phyloP scores from a whole-genome alignment of 352 stramenopile genomes.

The Globisporangium megalacanthum region DNA sequence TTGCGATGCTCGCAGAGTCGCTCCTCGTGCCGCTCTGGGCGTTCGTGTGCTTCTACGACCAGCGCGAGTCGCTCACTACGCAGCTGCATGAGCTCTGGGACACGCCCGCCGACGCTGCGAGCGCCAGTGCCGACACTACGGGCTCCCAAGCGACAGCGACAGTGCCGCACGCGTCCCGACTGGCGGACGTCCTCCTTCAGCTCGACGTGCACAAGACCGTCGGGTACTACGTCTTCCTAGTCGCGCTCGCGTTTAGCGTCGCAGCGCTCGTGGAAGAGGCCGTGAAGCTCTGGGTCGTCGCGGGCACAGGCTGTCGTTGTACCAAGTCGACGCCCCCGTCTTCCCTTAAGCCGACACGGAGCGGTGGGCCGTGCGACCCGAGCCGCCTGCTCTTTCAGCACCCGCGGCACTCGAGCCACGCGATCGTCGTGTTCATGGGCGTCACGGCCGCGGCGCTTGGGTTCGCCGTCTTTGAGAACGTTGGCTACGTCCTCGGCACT shows the following conservation, averaged over 20 bases:
- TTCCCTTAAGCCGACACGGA: too few relatives aligned
- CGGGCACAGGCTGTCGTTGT: slow-evolving; percentile 35
- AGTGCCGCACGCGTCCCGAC: slow-evolving; percentile 19
- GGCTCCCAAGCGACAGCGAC: not conserved
- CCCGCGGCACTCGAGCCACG: slow-evolving; percentile 38
- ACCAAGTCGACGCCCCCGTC: slow-evolving; percentile 8
- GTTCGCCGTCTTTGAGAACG: slow-evolving; percentile 64
- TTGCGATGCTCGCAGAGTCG: slow-evolving; percentile 36
- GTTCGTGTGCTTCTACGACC: slow-evolving; percentile 52
- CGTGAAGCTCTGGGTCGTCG: slow-evolving; percentile 65
- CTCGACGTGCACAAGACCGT: slow-evolving; percentile 53
- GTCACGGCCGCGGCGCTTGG: slow-evolving; percentile 45
- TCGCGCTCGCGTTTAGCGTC: slow-evolving; percentile 47
- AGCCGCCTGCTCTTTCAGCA: slow-evolving; percentile 40
- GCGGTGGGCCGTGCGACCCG: slow-evolving; percentile 44
- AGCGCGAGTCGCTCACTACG: slow-evolving; percentile 30
- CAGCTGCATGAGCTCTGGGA: slow-evolving; percentile 35
- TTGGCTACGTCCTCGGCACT: slow-evolving; percentile 34
- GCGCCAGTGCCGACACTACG: not conserved
- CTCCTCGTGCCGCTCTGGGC: slow-evolving; percentile 34
- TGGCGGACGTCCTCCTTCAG: slow-evolving; percentile 37
- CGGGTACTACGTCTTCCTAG: slow-evolving; percentile 55
- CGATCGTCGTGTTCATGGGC: slow-evolving; percentile 52
- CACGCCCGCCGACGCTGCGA: not conserved
- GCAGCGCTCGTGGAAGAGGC: slow-evolving; percentile 59